Evolutionary conservation across 139 green algal species (phyloP).

Genomic region (Chlamydomonas asymmetrica): DNA sequence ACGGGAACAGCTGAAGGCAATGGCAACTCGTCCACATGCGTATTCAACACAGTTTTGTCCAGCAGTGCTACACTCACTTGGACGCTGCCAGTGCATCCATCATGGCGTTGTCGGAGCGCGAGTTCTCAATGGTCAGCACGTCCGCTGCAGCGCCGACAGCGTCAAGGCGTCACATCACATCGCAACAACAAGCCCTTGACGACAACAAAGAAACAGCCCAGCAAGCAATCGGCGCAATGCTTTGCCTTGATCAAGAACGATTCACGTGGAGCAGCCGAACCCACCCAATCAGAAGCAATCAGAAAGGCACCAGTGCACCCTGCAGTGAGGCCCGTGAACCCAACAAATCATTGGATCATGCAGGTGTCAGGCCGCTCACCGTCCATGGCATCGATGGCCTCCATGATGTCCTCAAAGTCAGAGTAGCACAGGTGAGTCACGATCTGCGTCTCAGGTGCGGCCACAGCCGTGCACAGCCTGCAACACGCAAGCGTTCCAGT

Average conservation of each 20-base stretch:
- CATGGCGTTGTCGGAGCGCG: slow-evolving; percentile 81
- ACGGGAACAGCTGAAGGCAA: no score
- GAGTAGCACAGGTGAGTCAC: slow-evolving; percentile 95
- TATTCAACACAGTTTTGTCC: no score
- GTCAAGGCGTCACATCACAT: neutral
- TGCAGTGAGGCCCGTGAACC: no score
- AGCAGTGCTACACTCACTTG: no score
- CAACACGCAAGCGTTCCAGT: no score
- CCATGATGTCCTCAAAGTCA: slow-evolving; percentile 89
- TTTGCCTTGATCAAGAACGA: neutral
- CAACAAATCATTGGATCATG: no score
- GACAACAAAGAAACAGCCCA: no score
- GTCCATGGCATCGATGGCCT: slow-evolving; percentile 74
- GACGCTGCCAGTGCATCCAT: slow-evolving; percentile 58
- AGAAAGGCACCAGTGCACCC: neutral
- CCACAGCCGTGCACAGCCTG: slow-evolving; percentile 28
- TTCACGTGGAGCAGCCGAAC: neutral
- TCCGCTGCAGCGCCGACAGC: slow-evolving; percentile 65
- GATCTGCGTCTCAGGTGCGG: slow-evolving; percentile 33
- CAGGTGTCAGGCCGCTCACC: no score
- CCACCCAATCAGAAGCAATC: neutral
- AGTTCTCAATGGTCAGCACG: slow-evolving; percentile 95
- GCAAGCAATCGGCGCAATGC: no score
- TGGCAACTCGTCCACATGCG: no score
- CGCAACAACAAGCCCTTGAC: no score